Evolutionary conservation across 1,284 basidiomycete genomes (phyloP).

Genomic region (Malassezia globosa): DNA sequence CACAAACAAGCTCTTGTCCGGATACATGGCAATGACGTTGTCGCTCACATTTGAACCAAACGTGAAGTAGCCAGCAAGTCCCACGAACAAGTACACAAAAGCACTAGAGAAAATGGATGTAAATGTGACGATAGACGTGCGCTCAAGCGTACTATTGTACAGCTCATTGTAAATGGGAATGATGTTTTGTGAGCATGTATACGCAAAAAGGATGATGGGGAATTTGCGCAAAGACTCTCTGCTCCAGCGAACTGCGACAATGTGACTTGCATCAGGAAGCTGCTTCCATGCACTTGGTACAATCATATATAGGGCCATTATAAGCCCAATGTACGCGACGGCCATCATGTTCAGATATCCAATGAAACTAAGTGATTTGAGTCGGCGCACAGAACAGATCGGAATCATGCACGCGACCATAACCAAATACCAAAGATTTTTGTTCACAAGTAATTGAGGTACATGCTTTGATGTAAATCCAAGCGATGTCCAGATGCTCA

Average conservation of each 20-base stretch:
- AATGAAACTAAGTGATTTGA: slow-evolving; percentile 62
- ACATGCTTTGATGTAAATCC: slow-evolving; percentile 24
- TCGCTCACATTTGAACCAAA: slow-evolving; percentile 63
- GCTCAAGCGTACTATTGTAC: slow-evolving; percentile 62
- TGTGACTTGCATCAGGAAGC: slow-evolving; percentile 29
- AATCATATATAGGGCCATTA: slow-evolving; percentile 35
- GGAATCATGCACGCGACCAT: slow-evolving; percentile 67
- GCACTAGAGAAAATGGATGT: slow-evolving; percentile 62
- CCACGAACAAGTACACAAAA: slow-evolving; percentile 39
- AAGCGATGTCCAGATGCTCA: slow-evolving; percentile 54
- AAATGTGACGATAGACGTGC: slow-evolving; percentile 77
- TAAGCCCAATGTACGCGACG: slow-evolving; percentile 51
- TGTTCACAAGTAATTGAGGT: slow-evolving; percentile 47
- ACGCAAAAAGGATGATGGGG: slow-evolving; percentile 86
- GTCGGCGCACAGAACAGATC: slow-evolving; percentile 65
- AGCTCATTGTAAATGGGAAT: slow-evolving; percentile 83
- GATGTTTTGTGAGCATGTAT: slow-evolving; percentile 43
- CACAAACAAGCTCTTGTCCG: slow-evolving; percentile 80
- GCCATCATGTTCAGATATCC: slow-evolving; percentile 78
- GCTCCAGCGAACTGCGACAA: slow-evolving; percentile 45
- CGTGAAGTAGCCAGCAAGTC: slow-evolving; percentile 73
- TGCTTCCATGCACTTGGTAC: slow-evolving; percentile 20
- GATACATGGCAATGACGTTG: slow-evolving; percentile 55
- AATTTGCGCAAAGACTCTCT: slow-evolving; percentile 63
- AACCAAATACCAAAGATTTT: slow-evolving; percentile 55